Base-by-base conservation (phyloP, 352 stramenopile genomes). In the Plasmopara halstedii region DNA sequence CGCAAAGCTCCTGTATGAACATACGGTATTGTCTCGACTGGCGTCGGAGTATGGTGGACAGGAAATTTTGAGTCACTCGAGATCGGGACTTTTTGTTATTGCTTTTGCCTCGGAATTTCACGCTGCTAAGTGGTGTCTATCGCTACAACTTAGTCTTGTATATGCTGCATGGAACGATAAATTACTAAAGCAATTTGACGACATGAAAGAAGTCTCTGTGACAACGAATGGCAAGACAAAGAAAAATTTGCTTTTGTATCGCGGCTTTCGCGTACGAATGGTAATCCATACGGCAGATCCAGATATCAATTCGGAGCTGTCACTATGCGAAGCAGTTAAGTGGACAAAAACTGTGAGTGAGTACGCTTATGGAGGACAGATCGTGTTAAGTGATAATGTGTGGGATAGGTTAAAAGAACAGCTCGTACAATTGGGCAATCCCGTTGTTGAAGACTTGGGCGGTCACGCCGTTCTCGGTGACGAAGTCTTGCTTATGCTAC, bases 121-220 rank as follows among this genome's bases (percentile, higher is more conserved):
- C 43, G 82, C 82, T 0, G 82, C 82, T 42, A 88, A 89, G 59
- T 93, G 82, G 82, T 93, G 82, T 53, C 53, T 93, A 0, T 89
- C 82, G 15, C 58, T 93, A 38, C 82, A 93, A 50, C 58, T 93
- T 6, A 88, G 79, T 50, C 46, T 93, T 6, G 79, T 93, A 15
- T 93, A 91, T 42, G 82, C 82, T 1, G 79, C 82, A 9, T 93
- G 82, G 82, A 91, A 89, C 41, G 79, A 88, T 37, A 90, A 90
- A 52, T 53, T 93, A 32, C 61, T 93, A n/a, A 85, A 83, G 42
- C 70, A 86, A 17, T 88, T 89, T 43, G 65, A 83, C 21, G 79
- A 86, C 54, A 85, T 89, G 64, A 80, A 79, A 46, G 82, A 93
- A 53, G 57, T 83, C 39, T 86, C 70, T 22, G 46, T 73, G 38